phyloP scores from a whole-genome alignment of 169 alveolate genomes.

The Neospora caninum region DNA sequence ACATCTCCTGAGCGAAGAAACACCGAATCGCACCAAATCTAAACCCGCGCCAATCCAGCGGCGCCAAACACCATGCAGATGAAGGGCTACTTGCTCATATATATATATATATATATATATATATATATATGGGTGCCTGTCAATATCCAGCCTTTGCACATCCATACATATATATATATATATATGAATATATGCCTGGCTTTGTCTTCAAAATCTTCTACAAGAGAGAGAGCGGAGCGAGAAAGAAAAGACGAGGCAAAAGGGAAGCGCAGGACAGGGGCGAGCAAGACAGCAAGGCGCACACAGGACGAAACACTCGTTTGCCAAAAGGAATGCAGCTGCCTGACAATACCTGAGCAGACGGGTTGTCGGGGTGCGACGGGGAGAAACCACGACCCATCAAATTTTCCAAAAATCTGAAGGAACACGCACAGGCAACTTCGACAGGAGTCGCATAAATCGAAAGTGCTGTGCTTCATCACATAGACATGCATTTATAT shows the following conservation, averaged over 20 bases:
- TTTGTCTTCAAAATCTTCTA: not conserved
- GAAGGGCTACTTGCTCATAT: not conserved
- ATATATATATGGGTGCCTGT: no score
- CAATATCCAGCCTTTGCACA: no score
- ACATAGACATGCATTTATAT: not conserved
- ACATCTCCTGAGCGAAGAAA: no score
- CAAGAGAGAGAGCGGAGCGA: not conserved
- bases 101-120: not conserved
- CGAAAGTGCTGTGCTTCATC: no score
- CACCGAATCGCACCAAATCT: no score
- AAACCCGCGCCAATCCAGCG: no score
- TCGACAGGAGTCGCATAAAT: no score
- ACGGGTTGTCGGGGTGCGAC: not conserved
- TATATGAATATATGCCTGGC: not conserved
- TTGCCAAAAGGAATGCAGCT: no score
- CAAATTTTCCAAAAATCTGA: slow-evolving; percentile 17
- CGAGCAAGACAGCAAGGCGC: no score
- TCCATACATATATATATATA: not conserved
- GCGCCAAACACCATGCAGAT: not conserved
- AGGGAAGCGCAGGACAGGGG: no score
- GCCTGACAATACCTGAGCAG: not conserved
- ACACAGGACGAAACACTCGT: no score
- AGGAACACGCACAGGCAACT: not conserved
- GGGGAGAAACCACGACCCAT: slow-evolving; percentile 30
- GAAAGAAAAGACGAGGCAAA: no score